Base-by-base conservation (phyloP, 2,329 filamentous ascomycete genomes). In the Penicillium frequentans region DNA sequence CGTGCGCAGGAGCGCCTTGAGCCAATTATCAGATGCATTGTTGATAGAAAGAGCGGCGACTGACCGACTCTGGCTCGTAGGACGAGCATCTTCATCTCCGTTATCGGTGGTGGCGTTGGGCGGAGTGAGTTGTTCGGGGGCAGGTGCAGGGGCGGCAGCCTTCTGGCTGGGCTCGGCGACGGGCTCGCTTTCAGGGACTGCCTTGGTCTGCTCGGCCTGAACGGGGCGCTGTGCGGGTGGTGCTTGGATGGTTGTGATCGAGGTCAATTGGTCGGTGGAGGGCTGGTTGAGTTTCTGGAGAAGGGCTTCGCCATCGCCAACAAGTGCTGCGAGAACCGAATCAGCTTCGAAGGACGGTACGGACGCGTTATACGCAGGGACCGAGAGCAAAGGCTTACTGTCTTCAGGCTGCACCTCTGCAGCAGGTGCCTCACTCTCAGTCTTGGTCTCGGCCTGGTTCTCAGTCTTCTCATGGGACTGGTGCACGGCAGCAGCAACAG, bases 231-330 rank as follows among this genome's bases (percentile, higher is more conserved):
- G 27, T 19, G 42, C 42, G 16, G 45, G 96, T 89, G 53, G 91
- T 93, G 83, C 95, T 96, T 96, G 85, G 96, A 96, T 88, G 95
- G 96, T 79, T 90, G 96, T 83, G 95, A 60, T 59, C 23, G 64
- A 53, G 27, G 65, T 52, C 43, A 70, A 49, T 39, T 69, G 64
- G 29, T 72, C 69, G 21, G 68, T 68, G 11, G 70, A 71, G 3
- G 71, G 70, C 37, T 65, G 58, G 37, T 70, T 67, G 43, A 73
- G 66, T 48, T 70, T 65, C 46, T 58, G 66, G 24, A 73, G 67
- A 23, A 71, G 65, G 46, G 71, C 66, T 56, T 71, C 71, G n/a
- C 69, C 64, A 52, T 73, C 70, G 8, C 63, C 68, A 51, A 70
- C 68, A 50, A 71, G 68, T 16, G 70, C 65, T 66, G 65, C 62